phyloP scores from a whole-genome alignment of 768 basidiomycete species.

The Pleurotus platypus region DNA sequence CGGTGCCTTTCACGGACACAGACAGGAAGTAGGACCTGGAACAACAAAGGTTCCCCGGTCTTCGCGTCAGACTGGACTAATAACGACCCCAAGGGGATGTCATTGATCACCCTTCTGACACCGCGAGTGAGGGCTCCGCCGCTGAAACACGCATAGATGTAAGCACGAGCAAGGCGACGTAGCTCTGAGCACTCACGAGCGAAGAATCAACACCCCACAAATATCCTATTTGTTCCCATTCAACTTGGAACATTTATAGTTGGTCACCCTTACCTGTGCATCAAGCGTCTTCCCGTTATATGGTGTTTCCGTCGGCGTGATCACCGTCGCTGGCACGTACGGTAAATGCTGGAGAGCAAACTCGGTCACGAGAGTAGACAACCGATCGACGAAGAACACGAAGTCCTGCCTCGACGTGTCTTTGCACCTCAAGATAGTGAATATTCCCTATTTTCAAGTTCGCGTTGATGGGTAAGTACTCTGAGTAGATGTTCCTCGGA shows the following conservation, averaged over 20 bases:
- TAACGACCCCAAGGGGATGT: conserved; percentile 84
- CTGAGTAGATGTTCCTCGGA: neutral
- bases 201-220: conserved; percentile 86
- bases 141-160: conserved; percentile 30
- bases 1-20: conserved; percentile 62
- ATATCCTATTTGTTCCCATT: conserved; percentile 42
- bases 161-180: neutral
- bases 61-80: conserved; percentile 84
- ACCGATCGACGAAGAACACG: conserved; percentile 86
- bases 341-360: conserved; percentile 83
- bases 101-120: conserved; percentile 81
- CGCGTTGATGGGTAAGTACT: neutral
- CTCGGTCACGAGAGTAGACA: conserved; percentile 83
- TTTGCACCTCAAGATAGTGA: conserved; percentile 77
- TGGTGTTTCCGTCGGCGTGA: conserved; percentile 61
- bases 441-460: conserved; percentile 63
- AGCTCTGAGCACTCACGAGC: conserved; percentile 57
- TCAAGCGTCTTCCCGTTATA: conserved; percentile 61
- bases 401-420: conserved; percentile 80
- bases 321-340: conserved; percentile 53
- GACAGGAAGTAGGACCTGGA: conserved; percentile 77
- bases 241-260: neutral
- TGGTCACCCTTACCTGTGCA: conserved; percentile 39
- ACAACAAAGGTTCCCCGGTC: conserved; percentile 84
- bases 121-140: conserved; percentile 92